phyloP scores from a whole-genome alignment of 140 eudicot genomes.

The Ambrosia hybrid region DNA sequence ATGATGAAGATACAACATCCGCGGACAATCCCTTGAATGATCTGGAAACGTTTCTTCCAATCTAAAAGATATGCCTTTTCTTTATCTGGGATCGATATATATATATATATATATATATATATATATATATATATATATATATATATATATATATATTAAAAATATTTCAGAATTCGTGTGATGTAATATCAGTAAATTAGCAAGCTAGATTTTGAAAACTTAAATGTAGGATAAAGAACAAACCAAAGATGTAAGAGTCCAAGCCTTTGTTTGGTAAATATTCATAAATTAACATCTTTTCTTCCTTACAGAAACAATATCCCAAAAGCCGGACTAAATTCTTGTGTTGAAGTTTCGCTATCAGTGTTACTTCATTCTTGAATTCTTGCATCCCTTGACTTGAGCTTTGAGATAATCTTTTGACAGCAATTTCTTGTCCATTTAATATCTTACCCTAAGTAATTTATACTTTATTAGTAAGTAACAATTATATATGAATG shows the following conservation, averaged over 20 bases:
- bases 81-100: constrained; percentile 19
- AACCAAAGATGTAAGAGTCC: constrained; percentile 10
- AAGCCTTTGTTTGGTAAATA: constrained; percentile 18
- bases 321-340: constrained; percentile 17
- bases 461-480: neutral
- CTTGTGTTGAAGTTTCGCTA: constrained; percentile 15
- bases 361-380: constrained; percentile 8
- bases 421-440: constrained; percentile 7
- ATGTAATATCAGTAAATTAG: neutral
- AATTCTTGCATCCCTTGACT: constrained; percentile 21
- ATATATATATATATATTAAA: too few relatives aligned
- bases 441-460: constrained; percentile 10
- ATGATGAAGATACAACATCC: constrained; percentile 65
- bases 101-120: too few relatives aligned
- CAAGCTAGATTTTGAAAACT: neutral
- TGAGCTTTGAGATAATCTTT: constrained; percentile 15
- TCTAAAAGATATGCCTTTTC: constrained; percentile 26
- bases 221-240: neutral
- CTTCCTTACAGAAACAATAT: constrained; percentile 8
- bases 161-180: neutral
- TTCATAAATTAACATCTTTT: constrained; percentile 14
- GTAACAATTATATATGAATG: too few relatives aligned
- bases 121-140: too few relatives aligned
- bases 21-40: constrained; percentile 54
- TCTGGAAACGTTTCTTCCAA: constrained; percentile 49